A percentile compares a stretch with the other conserved stretches of the same genome.
Evolutionary conservation across 108 stramenopile species (phyloP).

Genomic region (Ochromonas danica): DNA sequence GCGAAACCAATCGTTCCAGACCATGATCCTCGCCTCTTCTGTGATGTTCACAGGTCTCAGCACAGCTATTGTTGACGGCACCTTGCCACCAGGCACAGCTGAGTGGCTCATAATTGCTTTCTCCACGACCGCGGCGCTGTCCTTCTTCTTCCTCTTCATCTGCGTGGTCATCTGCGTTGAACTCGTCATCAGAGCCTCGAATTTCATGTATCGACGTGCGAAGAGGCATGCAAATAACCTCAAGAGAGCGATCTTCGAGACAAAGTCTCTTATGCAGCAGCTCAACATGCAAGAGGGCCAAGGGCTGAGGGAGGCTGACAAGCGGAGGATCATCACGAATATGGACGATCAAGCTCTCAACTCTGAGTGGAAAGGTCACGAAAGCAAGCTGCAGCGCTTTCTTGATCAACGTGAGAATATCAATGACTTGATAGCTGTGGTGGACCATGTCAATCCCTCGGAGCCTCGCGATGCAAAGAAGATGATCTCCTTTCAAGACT

Average conservation of each 20-base stretch:
- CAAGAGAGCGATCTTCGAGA: not conserved
- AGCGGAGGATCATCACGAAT: not conserved
- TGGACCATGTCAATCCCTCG: no score
- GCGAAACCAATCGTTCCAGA: not conserved
- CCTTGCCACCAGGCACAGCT: not conserved
- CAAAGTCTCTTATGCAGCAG: not conserved
- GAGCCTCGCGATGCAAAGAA: no score
- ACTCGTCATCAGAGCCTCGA: constrained; percentile 6
- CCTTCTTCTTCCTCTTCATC: constrained; percentile 4
- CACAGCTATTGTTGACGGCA: constrained; percentile 16
- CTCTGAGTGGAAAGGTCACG: not conserved
- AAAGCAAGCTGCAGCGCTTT: not conserved
- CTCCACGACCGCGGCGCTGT: not conserved
- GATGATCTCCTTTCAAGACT: not conserved
- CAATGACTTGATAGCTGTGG: not conserved
- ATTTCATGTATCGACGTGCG: constrained; percentile 19
- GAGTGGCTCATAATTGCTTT: not conserved
- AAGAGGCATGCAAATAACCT: not conserved
- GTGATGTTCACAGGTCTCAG: constrained; percentile 23
- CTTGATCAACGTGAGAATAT: not conserved
- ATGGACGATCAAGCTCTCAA: not conserved
- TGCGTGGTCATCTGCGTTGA: constrained; percentile 2
- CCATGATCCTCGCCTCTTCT: constrained; percentile 1
- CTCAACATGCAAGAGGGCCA: not conserved
- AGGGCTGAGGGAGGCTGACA: not conserved